These are phyloP conservation scores for Pseudopyricularia cyperi DNA, from an alignment of 2,329 filamentous ascomycete genomes.

Conservation along the genomic window DNA sequence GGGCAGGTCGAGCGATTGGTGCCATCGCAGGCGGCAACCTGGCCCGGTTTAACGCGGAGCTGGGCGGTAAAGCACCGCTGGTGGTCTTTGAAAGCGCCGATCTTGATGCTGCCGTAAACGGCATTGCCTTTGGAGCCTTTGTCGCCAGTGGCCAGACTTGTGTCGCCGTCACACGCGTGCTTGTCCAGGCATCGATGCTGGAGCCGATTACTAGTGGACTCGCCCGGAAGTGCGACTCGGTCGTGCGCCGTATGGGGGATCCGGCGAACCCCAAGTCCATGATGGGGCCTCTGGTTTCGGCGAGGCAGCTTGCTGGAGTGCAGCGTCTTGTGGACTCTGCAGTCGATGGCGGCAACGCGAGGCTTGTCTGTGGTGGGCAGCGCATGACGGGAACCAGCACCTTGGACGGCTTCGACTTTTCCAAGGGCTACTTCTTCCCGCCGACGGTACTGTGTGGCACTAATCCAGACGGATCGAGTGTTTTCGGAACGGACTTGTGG, in stretches of 20 bases:
- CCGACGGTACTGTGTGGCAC: constrained; percentile 57
- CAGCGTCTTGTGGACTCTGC: constrained; percentile 54
- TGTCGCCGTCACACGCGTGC: constrained; percentile 61
- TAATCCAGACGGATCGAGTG: constrained; percentile 37
- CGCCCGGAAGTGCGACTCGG: constrained; percentile 46
- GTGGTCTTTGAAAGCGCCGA: constrained; percentile 55
- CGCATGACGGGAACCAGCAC: constrained; percentile 31
- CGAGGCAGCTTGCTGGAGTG: constrained; percentile 50
- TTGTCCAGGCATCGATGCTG: constrained; percentile 57
- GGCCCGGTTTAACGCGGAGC: constrained; percentile 57
- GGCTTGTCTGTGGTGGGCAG: constrained; percentile 28
- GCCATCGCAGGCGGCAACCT: constrained; percentile 52
- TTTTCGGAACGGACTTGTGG: constrained; percentile 61
- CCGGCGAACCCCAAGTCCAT: constrained; percentile 41
- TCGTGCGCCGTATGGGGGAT: constrained; percentile 39
- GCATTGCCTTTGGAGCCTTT: constrained; percentile 48
- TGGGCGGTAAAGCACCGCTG: constrained; percentile 59
- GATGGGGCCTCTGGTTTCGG: constrained; percentile 53
- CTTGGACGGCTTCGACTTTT: constrained; percentile 37
- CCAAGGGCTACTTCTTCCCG: constrained; percentile 60
- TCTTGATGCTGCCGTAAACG: constrained; percentile 53
- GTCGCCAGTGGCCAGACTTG: constrained; percentile 43
- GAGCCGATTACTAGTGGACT: constrained; percentile 52
- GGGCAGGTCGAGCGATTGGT: constrained; percentile 56
- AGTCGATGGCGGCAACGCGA: constrained; percentile 32